Base-by-base conservation (phyloP, 1,284 basidiomycete species). In the Ceratobasidium papillatum region DNA sequence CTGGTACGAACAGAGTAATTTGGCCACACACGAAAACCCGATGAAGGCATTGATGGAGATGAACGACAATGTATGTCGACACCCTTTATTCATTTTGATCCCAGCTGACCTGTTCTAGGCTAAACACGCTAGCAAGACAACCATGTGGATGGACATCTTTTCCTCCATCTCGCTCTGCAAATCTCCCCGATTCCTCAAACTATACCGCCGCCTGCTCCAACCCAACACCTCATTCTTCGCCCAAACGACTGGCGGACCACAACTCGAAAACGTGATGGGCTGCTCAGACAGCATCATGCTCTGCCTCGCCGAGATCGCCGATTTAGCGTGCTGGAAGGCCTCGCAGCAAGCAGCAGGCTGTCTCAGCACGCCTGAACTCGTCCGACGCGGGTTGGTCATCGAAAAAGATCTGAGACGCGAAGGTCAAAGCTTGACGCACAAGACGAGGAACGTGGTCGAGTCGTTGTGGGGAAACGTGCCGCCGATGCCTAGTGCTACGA, bases 141-240 rank as follows among this genome's bases (percentile, higher is more conserved):
- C 88, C 2, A 87, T 94, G 92, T 93, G 91, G 89, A 83, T 91
- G 74, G 92, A 94, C 80, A 87, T 91, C 76, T 86, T 93, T 80
- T 86, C 91, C 61, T 88, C 88, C 78, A 81, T 92, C 68, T 89
- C 89, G 32, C 80, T 87, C 74, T 83, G 85, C 78, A 86, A 87
- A 64, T 84, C 89, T 17, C 91, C 93, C 34, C 89, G 87, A 78
- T 91, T 90, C 80, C 82, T 91, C 51, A 80, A 82, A 34, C 84
- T 93, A 52, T 91, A 91, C 83, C 87, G 88, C 78, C 87, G 86
- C 27, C 82, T 94, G 68, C 84, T 87, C 76, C 83, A 84, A 81
- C 80, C 17, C 83, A 84, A 34, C 84, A 80, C 79, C 84, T 83
- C 79, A 79, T 81, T 75, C 74, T 68, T 69, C 72, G 76, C 69